These are phyloP conservation scores for Zalaria sp. DNA, from an alignment of 2,329 filamentous ascomycete genomes.

Conservation along the genomic window DNA sequence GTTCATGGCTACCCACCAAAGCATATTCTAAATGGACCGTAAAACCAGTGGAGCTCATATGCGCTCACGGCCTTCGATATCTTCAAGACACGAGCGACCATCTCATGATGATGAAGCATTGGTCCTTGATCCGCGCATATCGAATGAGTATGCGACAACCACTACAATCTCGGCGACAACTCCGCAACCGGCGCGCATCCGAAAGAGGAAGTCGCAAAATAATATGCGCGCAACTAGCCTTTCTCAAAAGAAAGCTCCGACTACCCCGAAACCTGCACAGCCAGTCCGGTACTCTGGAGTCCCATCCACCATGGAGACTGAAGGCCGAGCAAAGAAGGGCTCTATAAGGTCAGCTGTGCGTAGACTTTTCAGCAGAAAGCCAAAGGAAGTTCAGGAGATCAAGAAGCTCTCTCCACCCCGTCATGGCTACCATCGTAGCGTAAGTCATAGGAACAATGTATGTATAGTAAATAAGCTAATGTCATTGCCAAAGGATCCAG, in stretches of 20 bases:
- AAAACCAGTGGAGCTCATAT: not conserved
- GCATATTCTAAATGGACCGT: not conserved
- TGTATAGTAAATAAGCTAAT: not conserved
- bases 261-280: not conserved
- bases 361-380: conserved; percentile 20
- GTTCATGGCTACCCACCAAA: no score
- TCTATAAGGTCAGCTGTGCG: conserved; percentile 21
- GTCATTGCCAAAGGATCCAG: conserved; percentile 6
- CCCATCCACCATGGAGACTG: not conserved
- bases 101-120: not conserved
- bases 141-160: no score
- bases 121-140: no score
- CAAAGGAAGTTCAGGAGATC: conserved; percentile 12
- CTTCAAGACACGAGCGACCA: not conserved
- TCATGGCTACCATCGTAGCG: conserved; percentile 19
- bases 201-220: not conserved
- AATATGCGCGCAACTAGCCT: not conserved
- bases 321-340: conserved; percentile 11
- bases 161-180: no score
- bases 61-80: not conserved
- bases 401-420: conserved; percentile 7
- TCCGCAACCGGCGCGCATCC: not conserved
- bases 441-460: conserved; percentile 1
- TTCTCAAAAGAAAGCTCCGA: not conserved
- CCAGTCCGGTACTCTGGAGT: not conserved